Evolutionary conservation across 129 eudicot species (phyloP).

Genomic region (Sambucus nigra): DNA sequence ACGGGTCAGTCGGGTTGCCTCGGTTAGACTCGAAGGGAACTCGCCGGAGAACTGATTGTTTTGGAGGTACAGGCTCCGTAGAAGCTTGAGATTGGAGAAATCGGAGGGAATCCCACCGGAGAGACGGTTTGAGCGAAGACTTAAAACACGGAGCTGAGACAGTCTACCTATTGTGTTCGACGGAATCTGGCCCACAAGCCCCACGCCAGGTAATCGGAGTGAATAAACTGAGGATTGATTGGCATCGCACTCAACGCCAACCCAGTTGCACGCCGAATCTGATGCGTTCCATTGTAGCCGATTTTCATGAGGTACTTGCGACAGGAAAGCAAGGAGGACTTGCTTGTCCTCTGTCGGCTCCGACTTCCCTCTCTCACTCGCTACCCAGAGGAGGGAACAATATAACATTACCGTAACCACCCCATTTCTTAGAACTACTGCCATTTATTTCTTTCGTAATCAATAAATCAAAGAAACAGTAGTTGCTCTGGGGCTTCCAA

Average conservation of each 20-base stretch:
- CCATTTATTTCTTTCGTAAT: slow-evolving; percentile 6
- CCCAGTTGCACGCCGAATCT: slow-evolving; percentile 63
- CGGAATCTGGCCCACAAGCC: slow-evolving; percentile 64
- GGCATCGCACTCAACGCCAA: slow-evolving; percentile 63
- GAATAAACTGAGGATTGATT: slow-evolving; percentile 30
- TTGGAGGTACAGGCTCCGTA: slow-evolving; percentile 51
- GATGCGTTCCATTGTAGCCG: slow-evolving; percentile 61
- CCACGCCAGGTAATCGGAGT: slow-evolving; percentile 71
- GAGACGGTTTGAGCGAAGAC: slow-evolving; percentile 59
- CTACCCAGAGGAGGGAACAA: not conserved
- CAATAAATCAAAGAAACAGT: not conserved
- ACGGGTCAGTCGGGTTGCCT: slow-evolving; percentile 37
- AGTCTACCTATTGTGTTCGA: slow-evolving; percentile 41
- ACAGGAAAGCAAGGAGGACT: slow-evolving; percentile 52
- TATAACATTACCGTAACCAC: not conserved
- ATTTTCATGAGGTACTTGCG: slow-evolving; percentile 46
- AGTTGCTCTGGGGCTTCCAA: too few relatives aligned
- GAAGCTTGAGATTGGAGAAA: slow-evolving; percentile 34
- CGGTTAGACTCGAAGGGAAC: slow-evolving; percentile 48
- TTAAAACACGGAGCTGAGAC: slow-evolving; percentile 53
- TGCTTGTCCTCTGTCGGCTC: slow-evolving; percentile 74
- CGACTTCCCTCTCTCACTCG: slow-evolving; percentile 25
- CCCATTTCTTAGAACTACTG: not conserved
- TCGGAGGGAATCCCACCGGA: slow-evolving; percentile 59
- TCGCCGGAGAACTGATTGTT: slow-evolving; percentile 51